Percentiles rank a stretch among this genome's conserved stretches.
Conservation (phyloP, 441 rosid species). For the Populus trichocarpa region DNA sequence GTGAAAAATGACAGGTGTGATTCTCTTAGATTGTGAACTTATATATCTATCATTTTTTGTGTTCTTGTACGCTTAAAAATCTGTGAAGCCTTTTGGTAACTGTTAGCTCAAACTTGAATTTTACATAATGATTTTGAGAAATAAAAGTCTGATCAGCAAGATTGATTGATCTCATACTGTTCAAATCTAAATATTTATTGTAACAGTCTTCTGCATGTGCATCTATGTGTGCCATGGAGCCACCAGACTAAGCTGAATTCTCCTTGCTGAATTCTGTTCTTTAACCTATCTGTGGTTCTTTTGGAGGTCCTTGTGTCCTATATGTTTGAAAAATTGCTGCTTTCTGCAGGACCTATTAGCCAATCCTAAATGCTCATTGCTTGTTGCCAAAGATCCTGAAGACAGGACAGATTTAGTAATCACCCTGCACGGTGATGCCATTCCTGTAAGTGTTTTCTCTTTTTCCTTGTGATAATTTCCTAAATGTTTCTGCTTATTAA, state of each 20-base stretch:
- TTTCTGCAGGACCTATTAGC: slow-evolving; percentile 61
- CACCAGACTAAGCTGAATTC: background rate
- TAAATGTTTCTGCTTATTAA: background rate
- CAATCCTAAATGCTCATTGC: slow-evolving; percentile 83
- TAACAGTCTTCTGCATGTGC: background rate
- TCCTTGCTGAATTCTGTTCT: slow-evolving; percentile 1
- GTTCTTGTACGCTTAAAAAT: background rate
- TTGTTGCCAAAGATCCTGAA: slow-evolving; percentile 75
- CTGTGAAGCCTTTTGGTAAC: background rate
- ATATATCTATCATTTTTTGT: background rate
- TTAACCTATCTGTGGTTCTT: background rate
- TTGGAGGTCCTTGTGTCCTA: background rate
- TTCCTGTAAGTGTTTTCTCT: slow-evolving; percentile 45
- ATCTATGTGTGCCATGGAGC: background rate
- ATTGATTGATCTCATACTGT: background rate
- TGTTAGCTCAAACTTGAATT: background rate
- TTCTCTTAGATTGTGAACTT: background rate
- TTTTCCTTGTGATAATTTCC: background rate
- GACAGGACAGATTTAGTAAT: slow-evolving; percentile 79
- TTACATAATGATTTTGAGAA: background rate
- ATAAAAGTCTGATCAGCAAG: background rate
- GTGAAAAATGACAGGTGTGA: background rate
- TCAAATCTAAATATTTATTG: background rate
- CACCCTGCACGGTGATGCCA: slow-evolving; percentile 83
- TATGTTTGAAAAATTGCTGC: background rate